These are phyloP conservation scores for Kodamaea sp. DNA, from an alignment of 1,139 yeast species.

Conservation along the genomic window DNA sequence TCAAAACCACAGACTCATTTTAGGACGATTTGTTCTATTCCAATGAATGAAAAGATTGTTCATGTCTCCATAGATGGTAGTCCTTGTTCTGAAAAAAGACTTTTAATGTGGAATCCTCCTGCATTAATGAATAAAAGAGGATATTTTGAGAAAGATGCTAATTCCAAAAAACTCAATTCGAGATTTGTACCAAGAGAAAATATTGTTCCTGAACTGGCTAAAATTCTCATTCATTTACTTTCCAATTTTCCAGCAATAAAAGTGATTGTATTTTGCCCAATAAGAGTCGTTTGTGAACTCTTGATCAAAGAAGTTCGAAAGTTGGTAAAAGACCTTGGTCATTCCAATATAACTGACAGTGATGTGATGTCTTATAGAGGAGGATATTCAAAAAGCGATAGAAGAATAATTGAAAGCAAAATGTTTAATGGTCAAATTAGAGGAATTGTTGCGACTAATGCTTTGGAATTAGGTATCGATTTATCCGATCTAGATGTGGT, in stretches of 20 bases:
- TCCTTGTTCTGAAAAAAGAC: conserved; percentile 71
- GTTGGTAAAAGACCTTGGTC: conserved; percentile 22
- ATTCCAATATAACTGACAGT: conserved; percentile 37
- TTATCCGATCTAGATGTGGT: conserved; percentile 91
- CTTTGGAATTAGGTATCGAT: conserved; percentile 92
- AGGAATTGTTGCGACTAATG: conserved; percentile 93
- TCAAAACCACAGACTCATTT: conserved; percentile 69
- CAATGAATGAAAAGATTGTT: conserved; percentile 36
- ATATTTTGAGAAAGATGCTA: not conserved
- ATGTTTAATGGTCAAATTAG: conserved; percentile 84
- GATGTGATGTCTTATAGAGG: conserved; percentile 93
- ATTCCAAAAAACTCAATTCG: conserved; percentile 8
- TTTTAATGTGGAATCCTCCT: conserved; percentile 80
- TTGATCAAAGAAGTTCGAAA: conserved; percentile 77
- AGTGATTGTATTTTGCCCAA: conserved; percentile 86
- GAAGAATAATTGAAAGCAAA: conserved; percentile 80
- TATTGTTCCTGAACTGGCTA: conserved; percentile 73
- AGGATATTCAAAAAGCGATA: conserved; percentile 82
- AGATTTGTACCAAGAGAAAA: conserved; percentile 53
- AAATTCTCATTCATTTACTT: conserved; percentile 59
- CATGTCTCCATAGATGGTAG: conserved; percentile 80
- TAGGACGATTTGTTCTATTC: conserved; percentile 66
- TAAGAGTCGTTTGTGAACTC: conserved; percentile 80
- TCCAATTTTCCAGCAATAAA: conserved; percentile 52
- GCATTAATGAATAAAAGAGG: conserved; percentile 62